These are phyloP conservation scores for Didymella segeticola DNA, from an alignment of 2,329 filamentous ascomycete genomes.

Conservation along the genomic window DNA sequence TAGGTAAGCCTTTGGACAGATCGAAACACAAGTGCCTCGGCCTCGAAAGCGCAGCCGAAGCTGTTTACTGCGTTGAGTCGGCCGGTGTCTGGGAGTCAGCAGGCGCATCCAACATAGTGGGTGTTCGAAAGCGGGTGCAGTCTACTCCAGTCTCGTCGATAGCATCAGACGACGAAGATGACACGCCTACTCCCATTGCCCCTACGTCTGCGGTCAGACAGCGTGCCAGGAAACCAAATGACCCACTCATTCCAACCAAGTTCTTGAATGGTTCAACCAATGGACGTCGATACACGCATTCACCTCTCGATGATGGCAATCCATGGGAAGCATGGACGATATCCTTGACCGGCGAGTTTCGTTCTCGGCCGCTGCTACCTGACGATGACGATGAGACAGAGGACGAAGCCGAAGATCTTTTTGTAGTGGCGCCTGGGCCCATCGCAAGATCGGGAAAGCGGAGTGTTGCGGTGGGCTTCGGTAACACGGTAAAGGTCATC, in stretches of 20 bases:
- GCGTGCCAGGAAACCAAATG: slow-evolving; percentile 27
- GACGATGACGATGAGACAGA: slow-evolving; percentile 24
- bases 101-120: slow-evolving; percentile 66
- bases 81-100: slow-evolving; percentile 72
- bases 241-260: slow-evolving; percentile 8
- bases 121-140: slow-evolving; percentile 61
- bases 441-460: slow-evolving; percentile 67
- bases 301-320: slow-evolving; percentile 36
- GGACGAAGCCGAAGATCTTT: slow-evolving; percentile 55
- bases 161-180: slow-evolving; percentile 34
- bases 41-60: slow-evolving; percentile 55
- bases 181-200: slow-evolving; percentile 16
- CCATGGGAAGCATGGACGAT: slow-evolving; percentile 64
- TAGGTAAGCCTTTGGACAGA: slow-evolving; percentile 54
- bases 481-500: slow-evolving; percentile 75
- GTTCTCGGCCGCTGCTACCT: slow-evolving; percentile 46
- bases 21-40: slow-evolving; percentile 42
- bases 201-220: slow-evolving; percentile 39
- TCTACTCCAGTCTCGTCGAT: slow-evolving; percentile 38
- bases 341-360: slow-evolving; percentile 55
- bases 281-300: slow-evolving; percentile 1
- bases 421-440: slow-evolving; percentile 71
- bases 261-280: slow-evolving; percentile 10
- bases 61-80: slow-evolving; percentile 62
- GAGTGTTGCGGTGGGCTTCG: slow-evolving; percentile 73